Conservation (phyloP, 1,139 yeast genomes). For the Candida glucosophila region DNA sequence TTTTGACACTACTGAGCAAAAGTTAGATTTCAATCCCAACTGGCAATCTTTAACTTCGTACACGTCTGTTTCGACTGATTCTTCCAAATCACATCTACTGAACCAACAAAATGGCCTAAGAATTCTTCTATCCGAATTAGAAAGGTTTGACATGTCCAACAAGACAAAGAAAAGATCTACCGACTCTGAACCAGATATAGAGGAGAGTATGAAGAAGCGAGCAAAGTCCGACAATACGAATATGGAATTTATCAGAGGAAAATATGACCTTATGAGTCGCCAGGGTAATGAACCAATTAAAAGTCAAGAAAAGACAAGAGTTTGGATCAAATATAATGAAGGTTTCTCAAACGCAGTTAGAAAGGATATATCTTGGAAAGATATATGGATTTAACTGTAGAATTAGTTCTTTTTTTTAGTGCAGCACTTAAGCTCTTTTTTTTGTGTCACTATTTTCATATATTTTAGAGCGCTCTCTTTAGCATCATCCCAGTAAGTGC, state of each 20-base stretch:
- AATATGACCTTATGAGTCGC: conserved; percentile 25
- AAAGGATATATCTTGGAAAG: conserved; percentile 74
- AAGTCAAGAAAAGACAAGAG: conserved; percentile 26
- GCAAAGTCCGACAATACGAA: conserved; percentile 24
- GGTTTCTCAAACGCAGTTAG: conserved; percentile 94
- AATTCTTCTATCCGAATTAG: conserved; percentile 32
- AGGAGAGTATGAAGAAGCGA: conserved; percentile 39
- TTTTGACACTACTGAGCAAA: conserved; percentile 20
- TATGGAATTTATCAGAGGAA: conserved; percentile 32
- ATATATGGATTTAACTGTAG: conserved; percentile 51
- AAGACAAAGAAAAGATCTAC: conserved; percentile 23
- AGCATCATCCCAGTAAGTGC: too few species aligned
- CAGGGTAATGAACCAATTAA: conserved; percentile 11
- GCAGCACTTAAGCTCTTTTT: too few species aligned
- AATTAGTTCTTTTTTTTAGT: too few species aligned
- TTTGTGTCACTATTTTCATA: too few species aligned
- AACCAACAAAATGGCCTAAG: conserved; percentile 23
- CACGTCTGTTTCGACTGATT: too few species aligned
- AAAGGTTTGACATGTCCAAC: conserved; percentile 16
- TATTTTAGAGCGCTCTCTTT: too few species aligned
- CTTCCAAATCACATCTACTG: conserved; percentile 32
- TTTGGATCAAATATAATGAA: conserved; percentile 90
- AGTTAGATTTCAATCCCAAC: conserved; percentile 26
- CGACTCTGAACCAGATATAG: conserved; percentile 7
- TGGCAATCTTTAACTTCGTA: conserved; percentile 26